Conservation (phyloP, 2,329 filamentous ascomycete species). For the Aureobasidium uvarum region DNA sequence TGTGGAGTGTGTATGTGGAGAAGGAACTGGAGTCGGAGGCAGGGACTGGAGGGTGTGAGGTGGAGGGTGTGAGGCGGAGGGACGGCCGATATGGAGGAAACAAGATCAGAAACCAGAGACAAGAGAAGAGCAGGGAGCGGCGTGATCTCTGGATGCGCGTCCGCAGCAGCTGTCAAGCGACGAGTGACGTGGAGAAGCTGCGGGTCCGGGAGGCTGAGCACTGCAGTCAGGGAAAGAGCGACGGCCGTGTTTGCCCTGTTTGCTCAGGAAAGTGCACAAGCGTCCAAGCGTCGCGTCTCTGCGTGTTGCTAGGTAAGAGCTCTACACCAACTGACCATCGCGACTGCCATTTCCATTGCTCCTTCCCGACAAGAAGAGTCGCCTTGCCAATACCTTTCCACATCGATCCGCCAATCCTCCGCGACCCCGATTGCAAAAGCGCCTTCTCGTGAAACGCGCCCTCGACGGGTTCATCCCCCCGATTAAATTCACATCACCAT, state of each 20-base stretch:
- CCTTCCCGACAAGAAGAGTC: neutral
- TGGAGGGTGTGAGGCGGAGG: neutral
- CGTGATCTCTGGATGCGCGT: neutral
- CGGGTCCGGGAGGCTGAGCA: conserved; percentile 9
- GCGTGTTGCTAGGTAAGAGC: conserved; percentile 24
- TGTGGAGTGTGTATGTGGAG: conserved; percentile 1
- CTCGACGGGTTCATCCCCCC: conserved; percentile 12
- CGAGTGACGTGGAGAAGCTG: conserved; percentile 18
- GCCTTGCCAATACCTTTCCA: neutral
- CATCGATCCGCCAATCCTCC: neutral
- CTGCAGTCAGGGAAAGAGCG: neutral
- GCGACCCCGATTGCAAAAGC: neutral
- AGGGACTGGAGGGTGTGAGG: neutral
- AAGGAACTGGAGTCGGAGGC: neutral
- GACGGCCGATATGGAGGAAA: neutral
- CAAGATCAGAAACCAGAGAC: neutral
- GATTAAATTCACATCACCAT: conserved; percentile 26
- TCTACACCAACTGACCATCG: neutral
- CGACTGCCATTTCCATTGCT: conserved; percentile 1
- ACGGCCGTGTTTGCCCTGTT: conserved; percentile 8
- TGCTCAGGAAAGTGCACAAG: neutral
- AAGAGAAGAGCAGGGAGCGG: neutral
- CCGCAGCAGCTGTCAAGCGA: conserved; percentile 11
- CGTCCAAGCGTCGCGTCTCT: conserved; percentile 17
- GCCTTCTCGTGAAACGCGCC: neutral